A percentile compares a stretch with the other conserved stretches of the same genome.
These are phyloP conservation scores for Carex parvula DNA, from an alignment of 176 grass and related monocot species.

Conservation along the genomic window DNA sequence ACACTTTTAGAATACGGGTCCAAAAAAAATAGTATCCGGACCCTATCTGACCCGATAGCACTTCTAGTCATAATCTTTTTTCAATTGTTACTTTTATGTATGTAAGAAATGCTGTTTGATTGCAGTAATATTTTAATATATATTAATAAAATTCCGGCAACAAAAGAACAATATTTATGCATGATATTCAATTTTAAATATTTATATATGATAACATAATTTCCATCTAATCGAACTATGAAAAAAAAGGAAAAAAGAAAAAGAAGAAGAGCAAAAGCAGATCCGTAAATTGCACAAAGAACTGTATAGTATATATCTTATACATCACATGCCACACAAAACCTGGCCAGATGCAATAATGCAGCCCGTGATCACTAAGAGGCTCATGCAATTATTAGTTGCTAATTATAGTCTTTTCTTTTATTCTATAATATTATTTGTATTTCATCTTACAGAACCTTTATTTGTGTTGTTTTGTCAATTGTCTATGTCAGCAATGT, in stretches of 20 bases:
- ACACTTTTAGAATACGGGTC: no score
- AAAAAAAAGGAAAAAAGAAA: background rate
- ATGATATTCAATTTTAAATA: background rate
- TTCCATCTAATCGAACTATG: background rate
- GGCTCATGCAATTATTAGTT: background rate
- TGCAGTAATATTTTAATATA: background rate
- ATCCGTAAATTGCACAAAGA: background rate
- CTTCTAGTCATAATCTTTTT: background rate
- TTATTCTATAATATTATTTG: background rate
- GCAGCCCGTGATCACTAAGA: conserved; percentile 6
- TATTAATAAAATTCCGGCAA: no score
- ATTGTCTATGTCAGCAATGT: background rate
- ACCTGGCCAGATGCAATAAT: background rate
- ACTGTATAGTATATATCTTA: background rate
- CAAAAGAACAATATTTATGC: no score
- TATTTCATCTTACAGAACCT: background rate
- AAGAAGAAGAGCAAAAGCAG: no score
- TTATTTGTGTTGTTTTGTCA: background rate
- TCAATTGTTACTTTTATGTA: background rate
- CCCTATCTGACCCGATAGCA: no score
- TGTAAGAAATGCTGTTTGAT: background rate
- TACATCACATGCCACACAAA: background rate
- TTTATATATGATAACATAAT: background rate
- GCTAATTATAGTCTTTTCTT: background rate
- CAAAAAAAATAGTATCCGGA: no score